Conservation (phyloP, 805 yeast species). For the Vanderwaltozyma verrucispora region DNA sequence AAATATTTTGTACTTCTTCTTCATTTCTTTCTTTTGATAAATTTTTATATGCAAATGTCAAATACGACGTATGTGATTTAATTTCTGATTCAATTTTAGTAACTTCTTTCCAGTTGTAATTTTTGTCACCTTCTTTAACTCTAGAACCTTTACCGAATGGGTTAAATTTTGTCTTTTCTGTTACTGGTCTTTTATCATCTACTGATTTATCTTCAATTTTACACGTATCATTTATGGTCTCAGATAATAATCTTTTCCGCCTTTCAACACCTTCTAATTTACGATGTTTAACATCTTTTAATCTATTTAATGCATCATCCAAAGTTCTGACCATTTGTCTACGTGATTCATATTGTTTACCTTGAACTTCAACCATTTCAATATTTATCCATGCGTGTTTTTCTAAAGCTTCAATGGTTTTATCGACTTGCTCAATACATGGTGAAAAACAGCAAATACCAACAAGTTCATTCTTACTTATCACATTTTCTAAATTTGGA, state of each 20-base stretch:
- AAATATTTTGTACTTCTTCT: not conserved
- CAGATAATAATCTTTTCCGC: conserved; percentile 31
- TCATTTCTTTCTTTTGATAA: not conserved
- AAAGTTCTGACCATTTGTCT: conserved; percentile 76
- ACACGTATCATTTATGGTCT: conserved; percentile 18
- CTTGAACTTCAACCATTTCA: conserved; percentile 87
- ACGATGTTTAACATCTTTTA: conserved; percentile 69
- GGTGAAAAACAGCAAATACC: conserved; percentile 94
- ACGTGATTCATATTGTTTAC: conserved; percentile 80
- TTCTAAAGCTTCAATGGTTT: conserved; percentile 68
- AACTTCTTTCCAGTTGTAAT: conserved; percentile 74
- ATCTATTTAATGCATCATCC: conserved; percentile 68
- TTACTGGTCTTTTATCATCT: conserved; percentile 13
- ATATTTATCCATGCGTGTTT: conserved; percentile 72
- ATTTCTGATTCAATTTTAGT: conserved; percentile 75
- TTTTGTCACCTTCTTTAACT: conserved; percentile 77
- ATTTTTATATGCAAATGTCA: conserved; percentile 70
- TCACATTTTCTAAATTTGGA: conserved; percentile 53
- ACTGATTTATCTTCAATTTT: conserved; percentile 10
- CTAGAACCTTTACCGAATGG: conserved; percentile 90
- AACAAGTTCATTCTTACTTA: conserved; percentile 42
- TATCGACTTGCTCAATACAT: conserved; percentile 92
- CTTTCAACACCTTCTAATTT: conserved; percentile 56
- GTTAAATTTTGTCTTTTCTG: conserved; percentile 51
- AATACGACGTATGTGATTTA: conserved; percentile 87